Conservation (phyloP, 805 yeast genomes). For the Ogataea neopini region DNA sequence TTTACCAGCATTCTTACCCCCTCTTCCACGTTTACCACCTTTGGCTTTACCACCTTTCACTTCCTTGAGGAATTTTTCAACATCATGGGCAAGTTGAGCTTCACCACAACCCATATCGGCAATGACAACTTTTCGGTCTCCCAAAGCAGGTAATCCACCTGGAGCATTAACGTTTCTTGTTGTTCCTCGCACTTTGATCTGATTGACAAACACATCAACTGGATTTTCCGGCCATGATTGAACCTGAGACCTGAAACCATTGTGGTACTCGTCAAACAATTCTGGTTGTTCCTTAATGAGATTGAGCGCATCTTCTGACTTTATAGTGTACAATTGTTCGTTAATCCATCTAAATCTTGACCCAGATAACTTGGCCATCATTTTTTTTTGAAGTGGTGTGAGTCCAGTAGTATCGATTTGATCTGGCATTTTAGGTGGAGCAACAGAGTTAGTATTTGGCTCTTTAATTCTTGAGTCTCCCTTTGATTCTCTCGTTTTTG, state of each 20-base stretch:
- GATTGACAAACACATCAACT: conserved; percentile 82
- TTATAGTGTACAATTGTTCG: conserved; percentile 89
- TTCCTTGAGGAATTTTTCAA: conserved; percentile 49
- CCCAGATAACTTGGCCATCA: conserved; percentile 93
- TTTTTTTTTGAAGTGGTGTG: conserved; percentile 89
- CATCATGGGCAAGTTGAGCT: conserved; percentile 78
- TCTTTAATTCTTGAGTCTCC: too few relatives aligned
- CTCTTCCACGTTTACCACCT: background rate
- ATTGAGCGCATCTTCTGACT: conserved; percentile 73
- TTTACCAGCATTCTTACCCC: conserved; percentile 19
- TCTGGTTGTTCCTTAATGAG: conserved; percentile 80
- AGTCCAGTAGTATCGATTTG: conserved; percentile 39
- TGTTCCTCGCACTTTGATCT: conserved; percentile 57
- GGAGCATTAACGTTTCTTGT: conserved; percentile 83
- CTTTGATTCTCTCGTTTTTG: too few relatives aligned
- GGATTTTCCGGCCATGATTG: conserved; percentile 99
- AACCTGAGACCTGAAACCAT: conserved; percentile 93
- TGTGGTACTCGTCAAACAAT: conserved; percentile 90
- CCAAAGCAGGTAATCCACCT: conserved; percentile 86
- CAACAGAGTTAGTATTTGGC: background rate
- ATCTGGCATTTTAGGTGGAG: background rate
- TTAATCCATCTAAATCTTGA: conserved; percentile 98
- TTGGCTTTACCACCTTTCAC: conserved; percentile 25
- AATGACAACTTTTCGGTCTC: conserved; percentile 62
- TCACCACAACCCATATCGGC: conserved; percentile 99